These are phyloP conservation scores for Centrapalus pauciflorus DNA, from an alignment of 129 eudicot species.

Conservation along the genomic window DNA sequence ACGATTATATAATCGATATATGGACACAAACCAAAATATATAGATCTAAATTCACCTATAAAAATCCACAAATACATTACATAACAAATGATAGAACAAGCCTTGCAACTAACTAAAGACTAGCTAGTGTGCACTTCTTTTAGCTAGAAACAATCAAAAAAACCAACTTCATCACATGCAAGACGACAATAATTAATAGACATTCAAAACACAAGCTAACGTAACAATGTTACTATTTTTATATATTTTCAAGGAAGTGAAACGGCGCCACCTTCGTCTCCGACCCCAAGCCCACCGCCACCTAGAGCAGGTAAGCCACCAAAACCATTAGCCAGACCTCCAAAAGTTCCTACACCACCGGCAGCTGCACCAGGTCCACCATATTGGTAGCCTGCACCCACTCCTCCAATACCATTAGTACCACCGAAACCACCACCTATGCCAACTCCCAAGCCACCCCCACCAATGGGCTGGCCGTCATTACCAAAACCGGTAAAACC, in stretches of 20 bases:
- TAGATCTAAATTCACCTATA: background rate
- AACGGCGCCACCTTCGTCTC: slow-evolving; percentile 17
- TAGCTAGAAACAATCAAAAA: slow-evolving; percentile 14
- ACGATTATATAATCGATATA: too few relatives aligned
- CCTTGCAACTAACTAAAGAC: slow-evolving; percentile 5
- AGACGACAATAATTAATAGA: background rate
- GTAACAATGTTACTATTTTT: slow-evolving; percentile 11
- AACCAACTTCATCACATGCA: slow-evolving; percentile 5
- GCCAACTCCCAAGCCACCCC: slow-evolving; percentile 26
- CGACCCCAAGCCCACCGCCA: slow-evolving; percentile 42
- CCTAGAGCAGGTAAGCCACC: slow-evolving; percentile 37
- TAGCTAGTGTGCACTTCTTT: slow-evolving; percentile 16
- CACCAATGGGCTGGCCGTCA: slow-evolving; percentile 37
- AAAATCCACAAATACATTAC: background rate
- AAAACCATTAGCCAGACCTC: slow-evolving; percentile 35
- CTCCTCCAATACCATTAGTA: slow-evolving; percentile 30
- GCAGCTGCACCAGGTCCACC: slow-evolving; percentile 39
- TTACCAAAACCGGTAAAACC: slow-evolving; percentile 29
- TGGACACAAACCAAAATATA: too few relatives aligned
- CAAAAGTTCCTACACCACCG: slow-evolving; percentile 33
- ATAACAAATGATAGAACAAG: background rate
- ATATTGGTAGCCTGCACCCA: slow-evolving; percentile 37
- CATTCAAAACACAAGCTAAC: slow-evolving; percentile 9
- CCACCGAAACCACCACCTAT: slow-evolving; percentile 17
- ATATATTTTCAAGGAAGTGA: slow-evolving; percentile 35